Conservation (phyloP, 768 basidiomycete species). For the Termitomyces sp. region DNA sequence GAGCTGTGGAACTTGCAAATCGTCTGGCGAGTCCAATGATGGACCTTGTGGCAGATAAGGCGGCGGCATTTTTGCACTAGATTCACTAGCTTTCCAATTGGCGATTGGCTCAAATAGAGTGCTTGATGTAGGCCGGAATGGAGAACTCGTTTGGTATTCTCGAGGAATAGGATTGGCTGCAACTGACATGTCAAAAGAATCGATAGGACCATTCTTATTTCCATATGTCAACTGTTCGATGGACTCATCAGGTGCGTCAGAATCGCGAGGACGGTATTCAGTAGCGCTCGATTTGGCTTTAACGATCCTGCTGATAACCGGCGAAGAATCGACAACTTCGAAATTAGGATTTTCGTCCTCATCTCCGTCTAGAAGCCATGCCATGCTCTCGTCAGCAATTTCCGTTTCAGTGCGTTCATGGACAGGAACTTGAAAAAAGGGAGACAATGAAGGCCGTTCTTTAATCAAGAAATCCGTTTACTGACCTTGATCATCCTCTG, state of each 20-base stretch:
- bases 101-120: conserved; percentile 9
- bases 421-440: not conserved
- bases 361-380: conserved; percentile 62
- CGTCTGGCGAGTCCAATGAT: conserved; percentile 9
- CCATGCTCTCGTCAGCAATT: conserved; percentile 33
- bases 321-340: conserved; percentile 49
- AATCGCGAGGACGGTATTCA: not conserved
- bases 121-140: conserved; percentile 7
- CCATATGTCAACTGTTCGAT: conserved; percentile 1
- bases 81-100: not conserved
- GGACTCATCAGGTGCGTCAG: conserved; percentile 15
- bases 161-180: not conserved
- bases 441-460: not conserved
- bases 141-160: conserved; percentile 3
- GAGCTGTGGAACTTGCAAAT: conserved; percentile 16
- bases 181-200: conserved; percentile 11
- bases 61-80: conserved; percentile 20
- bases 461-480: not conserved
- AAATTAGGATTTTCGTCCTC: conserved; percentile 59
- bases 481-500: conserved; percentile 4
- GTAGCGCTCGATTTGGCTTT: not conserved
- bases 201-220: conserved; percentile 19
- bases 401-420: not conserved
- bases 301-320: conserved; percentile 16
- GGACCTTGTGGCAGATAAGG: conserved; percentile 17